Conservation (phyloP, 106 monocot species). For the Dioscorea dumetorum region DNA sequence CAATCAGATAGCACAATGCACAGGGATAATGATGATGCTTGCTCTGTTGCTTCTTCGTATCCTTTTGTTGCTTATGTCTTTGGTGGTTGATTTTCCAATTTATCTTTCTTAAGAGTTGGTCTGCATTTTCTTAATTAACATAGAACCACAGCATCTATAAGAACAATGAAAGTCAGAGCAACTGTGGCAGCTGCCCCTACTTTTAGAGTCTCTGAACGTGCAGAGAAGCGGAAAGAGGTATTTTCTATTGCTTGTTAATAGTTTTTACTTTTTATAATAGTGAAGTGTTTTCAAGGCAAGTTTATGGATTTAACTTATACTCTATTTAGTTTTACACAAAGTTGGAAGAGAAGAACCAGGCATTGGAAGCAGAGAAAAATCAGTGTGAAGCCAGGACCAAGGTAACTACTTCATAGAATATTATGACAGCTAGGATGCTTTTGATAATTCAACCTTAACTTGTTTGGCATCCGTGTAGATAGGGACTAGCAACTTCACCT, state of each 20-base stretch:
- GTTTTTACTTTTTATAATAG: not conserved
- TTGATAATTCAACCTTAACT: too few relatives aligned
- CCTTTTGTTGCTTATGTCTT: constrained; percentile 12
- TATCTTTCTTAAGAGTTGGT: not conserved
- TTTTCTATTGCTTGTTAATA: not conserved
- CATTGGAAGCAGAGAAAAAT: constrained; percentile 53
- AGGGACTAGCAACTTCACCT: too few relatives aligned
- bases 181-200: constrained; percentile 46
- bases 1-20: constrained; percentile 43
- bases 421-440: too few relatives aligned
- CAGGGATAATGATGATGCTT: constrained; percentile 58
- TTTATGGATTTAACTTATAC: not conserved
- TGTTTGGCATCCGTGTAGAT: too few relatives aligned
- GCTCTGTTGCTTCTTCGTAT: constrained; percentile 86
- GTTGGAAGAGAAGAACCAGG: constrained; percentile 59
- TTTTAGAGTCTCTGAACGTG: constrained; percentile 47
- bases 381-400: constrained; percentile 52
- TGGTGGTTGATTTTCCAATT: not conserved
- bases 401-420: constrained; percentile 18
- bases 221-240: constrained; percentile 75
- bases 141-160: constrained; percentile 39
- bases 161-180: constrained; percentile 27
- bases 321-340: constrained; percentile 50
- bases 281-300: too few relatives aligned
- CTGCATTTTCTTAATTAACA: constrained; percentile 23